Percentiles rank a stretch among this genome's conserved stretches.
Conservation (phyloP, 306 rosid genomes). For the Cucurbita ficifolia region DNA sequence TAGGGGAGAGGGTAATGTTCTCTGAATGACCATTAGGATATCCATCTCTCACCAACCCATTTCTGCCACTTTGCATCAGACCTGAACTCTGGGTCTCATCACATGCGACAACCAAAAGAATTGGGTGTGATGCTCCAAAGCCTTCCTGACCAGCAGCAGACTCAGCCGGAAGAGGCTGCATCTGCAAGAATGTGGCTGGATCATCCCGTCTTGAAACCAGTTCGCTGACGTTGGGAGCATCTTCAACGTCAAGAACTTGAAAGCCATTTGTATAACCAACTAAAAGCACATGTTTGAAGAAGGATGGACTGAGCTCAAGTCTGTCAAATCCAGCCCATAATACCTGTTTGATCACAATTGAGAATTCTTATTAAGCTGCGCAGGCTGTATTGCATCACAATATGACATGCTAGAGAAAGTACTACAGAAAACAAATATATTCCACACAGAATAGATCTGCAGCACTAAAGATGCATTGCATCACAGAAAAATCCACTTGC, state of each 20-base stretch:
- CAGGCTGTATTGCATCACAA: not conserved
- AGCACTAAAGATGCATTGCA: not conserved
- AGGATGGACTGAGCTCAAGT: slow-evolving; percentile 52
- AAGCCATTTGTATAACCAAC: slow-evolving; percentile 85
- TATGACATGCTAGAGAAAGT: not conserved
- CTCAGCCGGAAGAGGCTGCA: slow-evolving; percentile 65
- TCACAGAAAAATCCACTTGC: not conserved
- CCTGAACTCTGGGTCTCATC: slow-evolving; percentile 67
- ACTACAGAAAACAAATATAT: not conserved
- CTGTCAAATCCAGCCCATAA: slow-evolving; percentile 80
- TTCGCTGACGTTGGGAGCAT: slow-evolving; percentile 62
- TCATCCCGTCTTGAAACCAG: slow-evolving; percentile 77
- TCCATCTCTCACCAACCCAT: slow-evolving; percentile 46
- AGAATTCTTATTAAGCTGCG: not conserved
- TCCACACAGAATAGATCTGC: not conserved
- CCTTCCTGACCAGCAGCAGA: slow-evolving; percentile 49
- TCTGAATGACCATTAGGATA: slow-evolving; percentile 41
- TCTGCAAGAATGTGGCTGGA: slow-evolving; percentile 90
- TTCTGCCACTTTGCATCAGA: slow-evolving; percentile 43
- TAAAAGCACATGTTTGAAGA: slow-evolving; percentile 51
- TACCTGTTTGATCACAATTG: slow-evolving; percentile 42
- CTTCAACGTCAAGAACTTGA: slow-evolving; percentile 93
- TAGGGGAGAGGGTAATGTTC: slow-evolving; percentile 48
- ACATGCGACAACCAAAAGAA: slow-evolving; percentile 84
- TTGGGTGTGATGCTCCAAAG: slow-evolving; percentile 70